These are phyloP conservation scores for Mollisia scopiformis DNA, from an alignment of 2,329 filamentous ascomycete species.

Conservation along the genomic window DNA sequence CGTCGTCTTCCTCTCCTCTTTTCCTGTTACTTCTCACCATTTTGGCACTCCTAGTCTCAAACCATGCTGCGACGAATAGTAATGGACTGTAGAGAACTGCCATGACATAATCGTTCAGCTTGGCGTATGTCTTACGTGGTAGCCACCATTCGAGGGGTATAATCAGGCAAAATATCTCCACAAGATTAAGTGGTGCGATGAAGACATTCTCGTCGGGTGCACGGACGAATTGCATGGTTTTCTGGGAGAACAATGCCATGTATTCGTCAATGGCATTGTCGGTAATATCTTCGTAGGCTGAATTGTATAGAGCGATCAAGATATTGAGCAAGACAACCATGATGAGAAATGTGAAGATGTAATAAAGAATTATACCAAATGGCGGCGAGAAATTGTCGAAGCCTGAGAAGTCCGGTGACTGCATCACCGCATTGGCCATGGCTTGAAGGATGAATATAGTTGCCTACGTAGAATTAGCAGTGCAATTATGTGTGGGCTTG, in stretches of 20 bases:
- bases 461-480: constrained; percentile 44
- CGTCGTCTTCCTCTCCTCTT: constrained; percentile 86
- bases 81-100: constrained; percentile 81
- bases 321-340: constrained; percentile 96
- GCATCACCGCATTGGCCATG: constrained; percentile 90
- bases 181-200: constrained; percentile 91
- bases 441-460: constrained; percentile 75
- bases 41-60: constrained; percentile 68
- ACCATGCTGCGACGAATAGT: constrained; percentile 74
- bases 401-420: constrained; percentile 83
- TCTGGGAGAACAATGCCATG: constrained; percentile 88
- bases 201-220: constrained; percentile 98
- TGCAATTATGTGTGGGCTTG: background rate
- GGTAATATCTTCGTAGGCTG: constrained; percentile 84
- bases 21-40: constrained; percentile 74
- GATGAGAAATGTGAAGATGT: constrained; percentile 95
- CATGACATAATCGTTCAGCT: constrained; percentile 90
- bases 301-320: constrained; percentile 96
- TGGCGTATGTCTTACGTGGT: constrained; percentile 67
- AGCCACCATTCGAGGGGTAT: constrained; percentile 97
- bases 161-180: constrained; percentile 81
- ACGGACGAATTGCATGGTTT: constrained; percentile 95
- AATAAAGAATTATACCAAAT: constrained; percentile 94
- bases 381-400: constrained; percentile 92
- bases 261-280: constrained; percentile 92